Base-by-base conservation (phyloP, 305 asterid genomes). In the Coffea humblotiana region DNA sequence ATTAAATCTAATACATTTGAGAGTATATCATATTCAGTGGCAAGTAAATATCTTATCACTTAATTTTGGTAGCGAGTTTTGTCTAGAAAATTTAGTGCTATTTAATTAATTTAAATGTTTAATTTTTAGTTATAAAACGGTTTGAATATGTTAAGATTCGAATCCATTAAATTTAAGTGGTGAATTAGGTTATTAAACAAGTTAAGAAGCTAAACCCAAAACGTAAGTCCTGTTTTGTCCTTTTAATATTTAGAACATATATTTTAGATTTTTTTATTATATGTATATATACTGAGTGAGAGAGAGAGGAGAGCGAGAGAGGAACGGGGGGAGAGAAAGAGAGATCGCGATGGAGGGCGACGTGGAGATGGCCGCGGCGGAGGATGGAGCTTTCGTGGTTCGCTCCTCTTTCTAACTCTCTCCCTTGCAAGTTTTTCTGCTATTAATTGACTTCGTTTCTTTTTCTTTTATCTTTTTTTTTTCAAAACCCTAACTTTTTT, bases 341-440 rank as follows among this genome's bases (percentile, higher is more conserved):
- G 82, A 27, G 77, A 83, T 79, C 63, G 79, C 63, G 71, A 83
- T 80, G 83, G 86, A 76, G 48, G 84, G 63, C 82, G 86, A 85
- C 81, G 84, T 77, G 80, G 86, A 85, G 74, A 82, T 82, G 88
- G 76, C 84, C n/a, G 81, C 83, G 84, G 84, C 83, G 77, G 90
- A 82, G 73, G 89, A 79, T 67, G 88, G 91, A 78, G 86, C 86
- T 47, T 78, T 79, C 67, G 88, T 83, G 80, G 92, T 90, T 77
- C 69, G 14, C 71, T 70, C 51, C 51, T 64, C 8, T 47, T 51
- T 40, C 3, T 16, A 52, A 35, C n/a, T 35, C 16, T 37, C 6
- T 74, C 7, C 3, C 25, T 60, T 29, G 45, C 6, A 48, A 18
- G 32, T 51, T 16, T 6, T 37, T 19, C 45, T 64, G 32, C 66